Percentiles rank a stretch among this genome's conserved stretches.
These are phyloP conservation scores for Lentinula raphanica DNA, from an alignment of 768 basidiomycete species.

Conservation along the genomic window DNA sequence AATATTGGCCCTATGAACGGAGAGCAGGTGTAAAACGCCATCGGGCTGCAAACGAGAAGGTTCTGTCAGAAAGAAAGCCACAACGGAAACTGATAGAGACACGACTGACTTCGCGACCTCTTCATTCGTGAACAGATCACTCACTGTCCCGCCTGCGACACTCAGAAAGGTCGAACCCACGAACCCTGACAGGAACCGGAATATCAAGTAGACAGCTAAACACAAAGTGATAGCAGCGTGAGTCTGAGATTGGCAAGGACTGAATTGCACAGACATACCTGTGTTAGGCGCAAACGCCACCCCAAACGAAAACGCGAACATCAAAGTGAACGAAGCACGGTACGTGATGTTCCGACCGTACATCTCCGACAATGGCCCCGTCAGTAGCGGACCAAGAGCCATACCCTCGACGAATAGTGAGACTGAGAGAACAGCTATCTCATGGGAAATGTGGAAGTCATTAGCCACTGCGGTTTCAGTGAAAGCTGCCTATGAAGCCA, in stretches of 20 bases:
- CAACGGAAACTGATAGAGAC: not conserved
- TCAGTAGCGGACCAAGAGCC: constrained; percentile 49
- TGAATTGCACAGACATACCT: constrained; percentile 33
- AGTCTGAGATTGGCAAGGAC: not conserved
- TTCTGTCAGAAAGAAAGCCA: not conserved
- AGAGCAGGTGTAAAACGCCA: constrained; percentile 53
- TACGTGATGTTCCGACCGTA: constrained; percentile 66
- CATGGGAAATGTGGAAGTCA: constrained; percentile 41
- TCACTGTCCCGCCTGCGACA: constrained; percentile 51
- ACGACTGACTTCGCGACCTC: constrained; percentile 57
- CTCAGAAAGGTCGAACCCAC: constrained; percentile 53
- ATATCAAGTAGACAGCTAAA: constrained; percentile 54
- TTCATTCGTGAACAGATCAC: constrained; percentile 51
- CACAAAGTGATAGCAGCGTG: not conserved
- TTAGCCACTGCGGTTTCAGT: constrained; percentile 55
- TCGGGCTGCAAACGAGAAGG: constrained; percentile 16
- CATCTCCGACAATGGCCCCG: constrained; percentile 52
- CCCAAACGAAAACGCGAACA: constrained; percentile 63
- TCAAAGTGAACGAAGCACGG: constrained; percentile 49
- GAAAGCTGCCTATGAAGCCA: constrained; percentile 43
- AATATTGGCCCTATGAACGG: constrained; percentile 48
- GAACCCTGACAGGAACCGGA: constrained; percentile 49
- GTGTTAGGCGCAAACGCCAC: constrained; percentile 70
- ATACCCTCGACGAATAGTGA: constrained; percentile 56
- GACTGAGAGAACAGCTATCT: constrained; percentile 47